Conservation (phyloP, 2,329 filamentous ascomycete genomes). For the Trichophyton verrucosum region DNA sequence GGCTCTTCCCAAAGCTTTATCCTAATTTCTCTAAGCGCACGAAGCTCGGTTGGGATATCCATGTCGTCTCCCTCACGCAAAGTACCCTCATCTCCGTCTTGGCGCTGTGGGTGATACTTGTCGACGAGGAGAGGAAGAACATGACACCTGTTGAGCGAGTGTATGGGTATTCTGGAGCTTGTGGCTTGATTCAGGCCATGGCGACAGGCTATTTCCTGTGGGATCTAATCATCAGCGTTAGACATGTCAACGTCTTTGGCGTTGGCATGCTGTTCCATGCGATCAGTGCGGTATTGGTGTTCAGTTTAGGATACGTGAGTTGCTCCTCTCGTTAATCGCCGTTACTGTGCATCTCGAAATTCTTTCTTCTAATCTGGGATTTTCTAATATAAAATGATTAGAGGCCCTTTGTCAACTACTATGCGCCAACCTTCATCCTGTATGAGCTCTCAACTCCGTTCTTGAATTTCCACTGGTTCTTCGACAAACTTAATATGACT, state of each 20-base stretch:
- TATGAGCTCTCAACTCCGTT: slow-evolving; percentile 56
- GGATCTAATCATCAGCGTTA: slow-evolving; percentile 46
- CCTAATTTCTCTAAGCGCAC: slow-evolving; percentile 42
- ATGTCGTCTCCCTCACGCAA: slow-evolving; percentile 52
- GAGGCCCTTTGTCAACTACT: slow-evolving; percentile 55
- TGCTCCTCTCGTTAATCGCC: not conserved
- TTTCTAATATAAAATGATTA: slow-evolving; percentile 20
- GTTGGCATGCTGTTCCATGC: slow-evolving; percentile 51
- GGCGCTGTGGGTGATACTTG: slow-evolving; percentile 47
- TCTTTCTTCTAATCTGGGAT: not conserved
- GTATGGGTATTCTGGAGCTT: slow-evolving; percentile 49
- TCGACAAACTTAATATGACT: slow-evolving; percentile 54
- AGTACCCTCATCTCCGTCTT: slow-evolving; percentile 43
- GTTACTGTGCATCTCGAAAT: not conserved
- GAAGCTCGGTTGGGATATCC: slow-evolving; percentile 54
- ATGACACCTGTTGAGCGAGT: slow-evolving; percentile 44
- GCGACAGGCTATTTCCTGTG: slow-evolving; percentile 54
- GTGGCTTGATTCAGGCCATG: slow-evolving; percentile 47
- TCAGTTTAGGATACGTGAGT: slow-evolving; percentile 52
- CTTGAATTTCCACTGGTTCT: slow-evolving; percentile 59
- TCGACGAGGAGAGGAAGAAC: slow-evolving; percentile 42
- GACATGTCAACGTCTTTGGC: slow-evolving; percentile 47
- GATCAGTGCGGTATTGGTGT: slow-evolving; percentile 48
- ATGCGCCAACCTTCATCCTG: slow-evolving; percentile 52
- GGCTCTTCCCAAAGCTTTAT: slow-evolving; percentile 45